These are phyloP conservation scores for Exobasidium rhododendri DNA, from an alignment of 1,284 basidiomycete species.

Conservation along the genomic window DNA sequence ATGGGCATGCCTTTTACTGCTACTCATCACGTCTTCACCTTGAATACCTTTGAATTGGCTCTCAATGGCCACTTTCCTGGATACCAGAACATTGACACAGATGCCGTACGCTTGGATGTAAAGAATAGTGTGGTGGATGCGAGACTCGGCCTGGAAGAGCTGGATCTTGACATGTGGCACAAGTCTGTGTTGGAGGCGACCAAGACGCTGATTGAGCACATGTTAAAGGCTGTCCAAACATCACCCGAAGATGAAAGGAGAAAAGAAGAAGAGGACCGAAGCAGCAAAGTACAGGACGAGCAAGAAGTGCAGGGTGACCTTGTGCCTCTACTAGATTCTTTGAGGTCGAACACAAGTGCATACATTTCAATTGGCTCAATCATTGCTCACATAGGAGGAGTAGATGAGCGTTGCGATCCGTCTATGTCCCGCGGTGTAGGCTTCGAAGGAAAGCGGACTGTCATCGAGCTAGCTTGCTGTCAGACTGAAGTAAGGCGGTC, in stretches of 20 bases:
- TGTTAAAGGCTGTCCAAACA: background rate
- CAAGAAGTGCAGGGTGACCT: background rate
- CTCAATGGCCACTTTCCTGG: conserved; percentile 9
- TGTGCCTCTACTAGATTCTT: conserved; percentile 26
- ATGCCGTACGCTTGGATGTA: conserved; percentile 2
- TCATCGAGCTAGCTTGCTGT: conserved; percentile 31
- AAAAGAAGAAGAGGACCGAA: background rate
- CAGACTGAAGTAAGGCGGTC: conserved; percentile 22
- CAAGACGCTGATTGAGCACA: background rate
- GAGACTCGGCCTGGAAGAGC: conserved; percentile 31
- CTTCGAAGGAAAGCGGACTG: conserved; percentile 35
- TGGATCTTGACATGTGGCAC: conserved; percentile 45
- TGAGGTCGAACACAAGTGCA: conserved; percentile 28
- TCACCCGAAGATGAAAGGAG: background rate
- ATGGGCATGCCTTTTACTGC: background rate
- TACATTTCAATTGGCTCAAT: conserved; percentile 40
- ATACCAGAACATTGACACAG: conserved; percentile 4
- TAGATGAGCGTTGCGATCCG: conserved; percentile 31
- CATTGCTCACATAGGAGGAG: conserved; percentile 35
- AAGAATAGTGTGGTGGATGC: conserved; percentile 19
- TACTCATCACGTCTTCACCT: conserved; percentile 5
- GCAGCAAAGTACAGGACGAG: background rate
- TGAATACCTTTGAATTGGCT: conserved; percentile 9
- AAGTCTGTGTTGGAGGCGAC: conserved; percentile 24
- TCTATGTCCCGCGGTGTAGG: conserved; percentile 38